Evolutionary conservation across 1,284 basidiomycete species (phyloP).

Genomic region (Marasmius sp.): DNA sequence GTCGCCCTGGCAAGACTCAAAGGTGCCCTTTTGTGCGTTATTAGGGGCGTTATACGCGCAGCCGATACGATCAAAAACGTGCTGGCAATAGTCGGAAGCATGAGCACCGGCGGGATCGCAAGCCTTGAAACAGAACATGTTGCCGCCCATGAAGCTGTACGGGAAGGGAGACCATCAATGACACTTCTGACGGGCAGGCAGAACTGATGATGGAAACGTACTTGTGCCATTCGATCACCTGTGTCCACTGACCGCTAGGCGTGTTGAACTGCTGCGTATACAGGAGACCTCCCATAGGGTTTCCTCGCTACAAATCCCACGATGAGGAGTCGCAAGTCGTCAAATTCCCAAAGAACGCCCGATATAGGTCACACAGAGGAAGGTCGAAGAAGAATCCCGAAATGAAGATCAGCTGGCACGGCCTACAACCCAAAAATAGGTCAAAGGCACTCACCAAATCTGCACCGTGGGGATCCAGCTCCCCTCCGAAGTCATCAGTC

Average conservation of each 20-base stretch:
- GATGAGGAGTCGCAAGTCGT: too few relatives aligned
- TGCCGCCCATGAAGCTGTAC: conserved; percentile 64
- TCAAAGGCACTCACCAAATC: conserved; percentile 38
- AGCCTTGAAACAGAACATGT: conserved; percentile 51
- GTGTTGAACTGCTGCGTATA: conserved; percentile 57
- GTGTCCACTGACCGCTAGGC: conserved; percentile 46
- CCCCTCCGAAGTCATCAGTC: conserved; percentile 64
- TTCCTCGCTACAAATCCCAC: conserved; percentile 48
- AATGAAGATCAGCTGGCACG: too few relatives aligned
- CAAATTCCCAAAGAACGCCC: background rate
- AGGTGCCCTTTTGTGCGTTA: conserved; percentile 42
- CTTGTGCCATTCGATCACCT: conserved; percentile 52
- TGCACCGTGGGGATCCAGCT: conserved; percentile 69
- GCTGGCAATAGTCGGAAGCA: conserved; percentile 55
- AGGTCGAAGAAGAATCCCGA: too few relatives aligned
- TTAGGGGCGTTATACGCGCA: conserved; percentile 71
- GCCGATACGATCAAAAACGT: conserved; percentile 68
- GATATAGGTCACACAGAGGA: conserved; percentile 1
- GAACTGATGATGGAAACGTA: background rate
- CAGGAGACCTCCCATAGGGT: conserved; percentile 61
- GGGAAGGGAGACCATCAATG: background rate
- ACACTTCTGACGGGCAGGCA: conserved; percentile 10
- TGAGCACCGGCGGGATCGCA: conserved; percentile 59
- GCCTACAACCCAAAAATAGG: too few relatives aligned
- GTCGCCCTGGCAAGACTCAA: conserved; percentile 63